Conservation (phyloP, 306 rosid genomes). For the Biancaea sappan region DNA sequence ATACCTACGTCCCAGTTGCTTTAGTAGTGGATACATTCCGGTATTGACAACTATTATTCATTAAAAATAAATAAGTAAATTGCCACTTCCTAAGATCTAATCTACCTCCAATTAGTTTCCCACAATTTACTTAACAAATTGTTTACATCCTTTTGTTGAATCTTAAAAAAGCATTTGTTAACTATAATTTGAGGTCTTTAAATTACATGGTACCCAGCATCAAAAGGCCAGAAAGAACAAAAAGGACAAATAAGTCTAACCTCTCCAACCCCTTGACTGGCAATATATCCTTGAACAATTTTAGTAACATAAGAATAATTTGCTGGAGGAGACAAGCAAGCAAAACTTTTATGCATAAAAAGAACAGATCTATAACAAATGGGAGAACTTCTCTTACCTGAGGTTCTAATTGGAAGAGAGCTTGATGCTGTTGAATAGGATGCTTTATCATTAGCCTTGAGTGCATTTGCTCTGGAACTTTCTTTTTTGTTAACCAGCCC, state of each 20-base stretch:
- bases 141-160: background rate
- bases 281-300: background rate
- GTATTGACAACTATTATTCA: background rate
- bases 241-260: background rate
- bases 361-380: background rate
- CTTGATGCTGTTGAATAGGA: background rate
- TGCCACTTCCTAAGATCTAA: background rate
- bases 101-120: background rate
- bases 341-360: background rate
- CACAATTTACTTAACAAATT: background rate
- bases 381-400: slow-evolving; percentile 5
- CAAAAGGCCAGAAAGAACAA: background rate
- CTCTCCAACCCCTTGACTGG: background rate
- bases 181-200: background rate
- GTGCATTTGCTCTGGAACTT: background rate
- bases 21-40: background rate
- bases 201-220: background rate
- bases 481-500: background rate
- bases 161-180: too few species aligned
- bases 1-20: background rate
- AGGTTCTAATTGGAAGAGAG: background rate
- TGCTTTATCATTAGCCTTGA: slow-evolving; percentile 6
- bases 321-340: background rate
- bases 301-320: background rate
- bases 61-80: background rate